phyloP scores from a whole-genome alignment of 2,329 filamentous ascomycete species.

The Kalmusia sp. region DNA sequence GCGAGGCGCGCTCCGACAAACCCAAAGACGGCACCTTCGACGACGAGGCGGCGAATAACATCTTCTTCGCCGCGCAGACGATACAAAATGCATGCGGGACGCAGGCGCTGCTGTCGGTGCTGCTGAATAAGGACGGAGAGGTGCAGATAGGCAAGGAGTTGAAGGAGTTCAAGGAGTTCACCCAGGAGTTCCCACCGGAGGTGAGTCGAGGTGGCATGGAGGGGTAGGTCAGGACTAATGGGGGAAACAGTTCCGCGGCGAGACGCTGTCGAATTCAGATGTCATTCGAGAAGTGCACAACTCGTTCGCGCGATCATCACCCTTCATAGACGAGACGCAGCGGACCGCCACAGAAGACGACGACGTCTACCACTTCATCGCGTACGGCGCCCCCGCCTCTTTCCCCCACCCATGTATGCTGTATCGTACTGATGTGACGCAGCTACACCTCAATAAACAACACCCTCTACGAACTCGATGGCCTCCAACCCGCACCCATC shows the following conservation, averaged over 20 bases:
- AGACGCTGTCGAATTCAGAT: slow-evolving; percentile 72
- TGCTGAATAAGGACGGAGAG: slow-evolving; percentile 79
- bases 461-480: slow-evolving; percentile 91
- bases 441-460: slow-evolving; percentile 80
- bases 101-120: slow-evolving; percentile 88
- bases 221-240: slow-evolving; percentile 13
- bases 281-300: slow-evolving; percentile 76
- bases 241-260: slow-evolving; percentile 65
- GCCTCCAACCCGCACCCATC: slow-evolving; percentile 91
- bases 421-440: slow-evolving; percentile 13
- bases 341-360: slow-evolving; percentile 75
- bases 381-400: slow-evolving; percentile 44
- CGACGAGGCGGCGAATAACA: slow-evolving; percentile 71
- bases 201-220: slow-evolving; percentile 34
- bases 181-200: slow-evolving; percentile 75
- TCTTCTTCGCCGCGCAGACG: slow-evolving; percentile 96
- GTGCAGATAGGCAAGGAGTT: slow-evolving; percentile 77
- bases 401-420: background rate
- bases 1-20: slow-evolving; percentile 67
- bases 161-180: slow-evolving; percentile 85
- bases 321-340: slow-evolving; percentile 91
- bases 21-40: slow-evolving; percentile 87
- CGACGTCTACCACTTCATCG: slow-evolving; percentile 97
- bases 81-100: slow-evolving; percentile 99
- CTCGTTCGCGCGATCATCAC: slow-evolving; percentile 84